Conservation (phyloP, 2,329 filamentous ascomycete genomes). For the Passalora sequoiae region DNA sequence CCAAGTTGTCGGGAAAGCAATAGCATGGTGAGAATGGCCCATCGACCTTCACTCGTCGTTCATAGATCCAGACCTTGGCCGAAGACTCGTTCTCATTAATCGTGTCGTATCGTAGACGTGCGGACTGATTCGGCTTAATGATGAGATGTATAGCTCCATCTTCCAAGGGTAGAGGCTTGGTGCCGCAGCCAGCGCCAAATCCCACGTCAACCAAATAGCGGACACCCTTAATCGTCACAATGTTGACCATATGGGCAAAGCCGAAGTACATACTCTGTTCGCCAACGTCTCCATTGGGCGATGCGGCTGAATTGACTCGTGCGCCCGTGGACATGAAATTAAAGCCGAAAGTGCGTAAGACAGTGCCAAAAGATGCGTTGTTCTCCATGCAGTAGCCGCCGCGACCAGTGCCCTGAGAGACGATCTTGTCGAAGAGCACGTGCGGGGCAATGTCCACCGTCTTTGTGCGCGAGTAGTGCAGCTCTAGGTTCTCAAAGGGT, state of each 20-base stretch:
- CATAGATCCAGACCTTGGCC: conserved; percentile 29
- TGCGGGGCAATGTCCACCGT: conserved; percentile 47
- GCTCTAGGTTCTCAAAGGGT: conserved; percentile 53
- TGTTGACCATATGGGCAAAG: conserved; percentile 44
- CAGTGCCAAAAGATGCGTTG: conserved; percentile 49
- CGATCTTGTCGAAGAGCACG: conserved; percentile 51
- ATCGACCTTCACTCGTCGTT: conserved; percentile 38
- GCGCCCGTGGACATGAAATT: conserved; percentile 38
- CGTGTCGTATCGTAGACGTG: conserved; percentile 22
- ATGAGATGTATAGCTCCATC: conserved; percentile 20
- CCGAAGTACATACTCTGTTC: conserved; percentile 23
- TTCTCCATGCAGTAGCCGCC: conserved; percentile 59
- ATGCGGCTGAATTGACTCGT: conserved; percentile 33
- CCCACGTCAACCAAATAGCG: conserved; percentile 40
- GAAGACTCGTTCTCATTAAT: conserved; percentile 37
- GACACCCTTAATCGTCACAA: conserved; percentile 33
- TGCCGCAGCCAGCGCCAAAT: conserved; percentile 35
- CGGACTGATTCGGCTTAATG: conserved; percentile 16
- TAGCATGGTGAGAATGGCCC: conserved; percentile 56
- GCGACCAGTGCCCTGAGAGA: conserved; percentile 39
- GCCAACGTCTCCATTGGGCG: conserved; percentile 16
- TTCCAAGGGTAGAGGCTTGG: conserved; percentile 37
- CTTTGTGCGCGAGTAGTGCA: conserved; percentile 51
- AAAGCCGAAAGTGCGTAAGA: conserved; percentile 51
- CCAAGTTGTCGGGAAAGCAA: conserved; percentile 58